Evolutionary conservation across 2,329 filamentous ascomycete genomes (phyloP).

Genomic region (Cytospora chrysosperma): DNA sequence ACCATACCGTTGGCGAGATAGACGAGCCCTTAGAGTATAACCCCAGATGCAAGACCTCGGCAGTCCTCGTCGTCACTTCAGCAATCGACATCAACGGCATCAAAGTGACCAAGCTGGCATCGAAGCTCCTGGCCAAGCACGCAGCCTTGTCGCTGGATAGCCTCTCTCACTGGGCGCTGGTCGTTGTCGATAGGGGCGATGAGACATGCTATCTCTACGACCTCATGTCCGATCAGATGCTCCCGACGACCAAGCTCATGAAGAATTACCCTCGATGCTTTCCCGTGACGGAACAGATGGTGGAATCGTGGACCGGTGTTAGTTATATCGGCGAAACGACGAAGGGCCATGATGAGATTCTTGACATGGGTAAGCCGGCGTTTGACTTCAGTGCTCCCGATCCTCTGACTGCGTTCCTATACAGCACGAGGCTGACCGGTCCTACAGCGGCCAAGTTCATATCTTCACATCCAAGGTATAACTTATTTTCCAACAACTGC

Average conservation of each 20-base stretch:
- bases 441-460: slow-evolving; percentile 30
- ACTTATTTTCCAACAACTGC: slow-evolving; percentile 34
- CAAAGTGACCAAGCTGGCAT: slow-evolving; percentile 21
- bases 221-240: slow-evolving; percentile 18
- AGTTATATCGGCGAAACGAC: slow-evolving; percentile 36
- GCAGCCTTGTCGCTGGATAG: slow-evolving; percentile 22
- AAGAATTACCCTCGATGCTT: slow-evolving; percentile 29
- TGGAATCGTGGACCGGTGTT: slow-evolving; percentile 32
- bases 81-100: slow-evolving; percentile 23
- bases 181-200: slow-evolving; percentile 19
- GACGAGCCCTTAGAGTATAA: slow-evolving; percentile 21
- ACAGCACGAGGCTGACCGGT: background rate
- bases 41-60: slow-evolving; percentile 19
- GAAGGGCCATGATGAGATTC: slow-evolving; percentile 32
- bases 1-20: slow-evolving; percentile 18
- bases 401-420: no score
- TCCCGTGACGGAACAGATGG: slow-evolving; percentile 31
- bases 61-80: slow-evolving; percentile 20
- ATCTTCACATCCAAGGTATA: slow-evolving; percentile 33
- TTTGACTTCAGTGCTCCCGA: background rate
- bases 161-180: slow-evolving; percentile 24
- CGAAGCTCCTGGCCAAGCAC: slow-evolving; percentile 22
- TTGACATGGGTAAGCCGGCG: slow-evolving; percentile 30
- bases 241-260: slow-evolving; percentile 25
- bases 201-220: slow-evolving; percentile 20